Conservation (phyloP, 2,329 filamentous ascomycete species). For the Cytospora chrysosperma region DNA sequence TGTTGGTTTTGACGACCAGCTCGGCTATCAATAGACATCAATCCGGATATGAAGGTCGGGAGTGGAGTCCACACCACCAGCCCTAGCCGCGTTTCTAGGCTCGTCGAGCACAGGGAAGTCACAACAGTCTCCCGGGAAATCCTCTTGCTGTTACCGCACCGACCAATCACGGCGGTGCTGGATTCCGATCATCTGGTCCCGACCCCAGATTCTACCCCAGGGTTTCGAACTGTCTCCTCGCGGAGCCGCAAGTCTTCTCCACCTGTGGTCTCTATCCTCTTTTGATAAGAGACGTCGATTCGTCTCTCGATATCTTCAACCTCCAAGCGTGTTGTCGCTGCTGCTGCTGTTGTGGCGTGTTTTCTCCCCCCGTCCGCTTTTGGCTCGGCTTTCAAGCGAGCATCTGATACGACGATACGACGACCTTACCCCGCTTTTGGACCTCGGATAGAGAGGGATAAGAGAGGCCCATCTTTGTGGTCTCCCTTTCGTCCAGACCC, state of each 20-base stretch:
- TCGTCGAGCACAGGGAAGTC: background rate
- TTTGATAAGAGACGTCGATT: slow-evolving; percentile 1
- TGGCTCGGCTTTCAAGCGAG: background rate
- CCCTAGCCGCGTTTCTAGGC: background rate
- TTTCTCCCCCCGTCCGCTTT: background rate
- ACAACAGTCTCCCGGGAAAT: slow-evolving; percentile 21
- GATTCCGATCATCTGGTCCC: background rate
- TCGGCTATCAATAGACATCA: background rate
- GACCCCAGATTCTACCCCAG: slow-evolving; percentile 20
- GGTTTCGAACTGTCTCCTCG: slow-evolving; percentile 7
- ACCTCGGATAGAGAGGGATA: slow-evolving; percentile 21
- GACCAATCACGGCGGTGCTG: slow-evolving; percentile 16
- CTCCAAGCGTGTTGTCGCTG: background rate
- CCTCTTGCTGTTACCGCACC: slow-evolving; percentile 16
- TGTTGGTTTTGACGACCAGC: background rate
- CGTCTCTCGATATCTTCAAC: background rate
- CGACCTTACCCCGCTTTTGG: slow-evolving; percentile 17
- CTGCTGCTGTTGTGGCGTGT: background rate
- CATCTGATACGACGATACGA: slow-evolving; percentile 1
- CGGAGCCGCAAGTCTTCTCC: slow-evolving; percentile 24
- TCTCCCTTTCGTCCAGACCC: slow-evolving; percentile 15
- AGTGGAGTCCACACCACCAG: background rate
- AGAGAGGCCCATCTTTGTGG: slow-evolving; percentile 5
- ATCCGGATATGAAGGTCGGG: background rate
- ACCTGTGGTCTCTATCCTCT: slow-evolving; percentile 5